Conservation (phyloP, 805 yeast genomes). For the Lachancea cidri region DNA sequence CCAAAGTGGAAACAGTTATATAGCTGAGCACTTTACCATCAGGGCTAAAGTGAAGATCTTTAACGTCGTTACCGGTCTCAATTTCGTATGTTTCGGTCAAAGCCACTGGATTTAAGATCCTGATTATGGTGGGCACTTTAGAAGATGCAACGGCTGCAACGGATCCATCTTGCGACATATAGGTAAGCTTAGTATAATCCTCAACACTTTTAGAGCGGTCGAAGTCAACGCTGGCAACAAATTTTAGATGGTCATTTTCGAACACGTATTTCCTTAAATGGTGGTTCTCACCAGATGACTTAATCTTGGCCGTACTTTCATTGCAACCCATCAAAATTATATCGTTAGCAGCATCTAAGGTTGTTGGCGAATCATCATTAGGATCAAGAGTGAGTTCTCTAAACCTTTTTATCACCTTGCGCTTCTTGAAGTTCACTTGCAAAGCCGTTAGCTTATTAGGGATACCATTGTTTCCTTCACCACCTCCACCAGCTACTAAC, state of each 20-base stretch:
- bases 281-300: conserved; percentile 53
- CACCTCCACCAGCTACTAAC: conserved; percentile 90
- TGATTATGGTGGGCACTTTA: conserved; percentile 55
- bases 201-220: conserved; percentile 42
- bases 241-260: conserved; percentile 57
- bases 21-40: conserved; percentile 62
- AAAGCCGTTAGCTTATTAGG: conserved; percentile 76
- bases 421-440: conserved; percentile 48
- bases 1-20: conserved; percentile 51
- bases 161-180: conserved; percentile 52
- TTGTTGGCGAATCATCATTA: conserved; percentile 84
- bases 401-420: conserved; percentile 47
- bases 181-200: conserved; percentile 56
- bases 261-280: conserved; percentile 65
- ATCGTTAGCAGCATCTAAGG: conserved; percentile 50
- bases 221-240: conserved; percentile 55
- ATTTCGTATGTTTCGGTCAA: conserved; percentile 51
- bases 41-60: conserved; percentile 64
- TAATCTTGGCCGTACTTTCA: conserved; percentile 54
- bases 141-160: conserved; percentile 69
- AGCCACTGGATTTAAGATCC: conserved; percentile 52
- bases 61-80: conserved; percentile 49
- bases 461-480: conserved; percentile 86
- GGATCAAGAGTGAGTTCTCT: conserved; percentile 57
- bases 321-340: conserved; percentile 71